These are phyloP conservation scores for Trichoderma citrinoviride DNA, from an alignment of 2,329 filamentous ascomycete genomes.

Conservation along the genomic window DNA sequence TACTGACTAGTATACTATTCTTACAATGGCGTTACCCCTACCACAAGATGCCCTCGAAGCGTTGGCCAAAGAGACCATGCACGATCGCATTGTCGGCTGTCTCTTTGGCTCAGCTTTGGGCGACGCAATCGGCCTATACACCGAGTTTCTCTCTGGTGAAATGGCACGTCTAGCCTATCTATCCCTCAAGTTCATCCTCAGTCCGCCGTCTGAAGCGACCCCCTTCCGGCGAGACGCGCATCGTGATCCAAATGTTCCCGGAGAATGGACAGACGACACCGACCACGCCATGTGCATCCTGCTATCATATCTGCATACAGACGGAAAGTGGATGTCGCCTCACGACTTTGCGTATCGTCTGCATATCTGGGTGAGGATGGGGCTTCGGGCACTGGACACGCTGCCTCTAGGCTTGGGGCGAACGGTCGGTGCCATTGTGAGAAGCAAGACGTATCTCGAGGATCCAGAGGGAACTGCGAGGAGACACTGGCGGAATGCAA, in stretches of 20 bases:
- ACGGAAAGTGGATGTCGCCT: constrained; percentile 37
- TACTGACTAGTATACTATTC: too few relatives aligned
- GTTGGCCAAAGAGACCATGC: constrained; percentile 28
- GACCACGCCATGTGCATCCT: constrained; percentile 51
- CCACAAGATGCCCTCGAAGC: constrained; percentile 23
- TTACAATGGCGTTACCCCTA: constrained; percentile 17
- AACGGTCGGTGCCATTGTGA: constrained; percentile 46
- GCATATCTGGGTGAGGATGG: constrained; percentile 47
- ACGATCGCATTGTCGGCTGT: constrained; percentile 43
- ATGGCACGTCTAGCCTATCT: constrained; percentile 39
- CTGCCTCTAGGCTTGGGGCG: constrained; percentile 48
- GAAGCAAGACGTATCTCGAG: constrained; percentile 37
- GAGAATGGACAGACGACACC: constrained; percentile 55
- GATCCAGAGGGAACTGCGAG: constrained; percentile 42
- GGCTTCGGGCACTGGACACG: constrained; percentile 46
- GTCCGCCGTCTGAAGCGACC: constrained; percentile 37
- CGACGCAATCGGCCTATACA: constrained; percentile 54
- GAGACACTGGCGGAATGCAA: constrained; percentile 41
- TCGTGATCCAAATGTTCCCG: constrained; percentile 40
- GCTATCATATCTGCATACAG: constrained; percentile 46
- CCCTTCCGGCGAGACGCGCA: constrained; percentile 45
- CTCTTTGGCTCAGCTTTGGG: constrained; percentile 52
- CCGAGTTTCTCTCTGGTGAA: constrained; percentile 47
- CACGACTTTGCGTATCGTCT: constrained; percentile 46
- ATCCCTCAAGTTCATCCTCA: constrained; percentile 40